Evolutionary conservation across 768 basidiomycete species (phyloP).

Genomic region (Hydnomerulius pinastri): DNA sequence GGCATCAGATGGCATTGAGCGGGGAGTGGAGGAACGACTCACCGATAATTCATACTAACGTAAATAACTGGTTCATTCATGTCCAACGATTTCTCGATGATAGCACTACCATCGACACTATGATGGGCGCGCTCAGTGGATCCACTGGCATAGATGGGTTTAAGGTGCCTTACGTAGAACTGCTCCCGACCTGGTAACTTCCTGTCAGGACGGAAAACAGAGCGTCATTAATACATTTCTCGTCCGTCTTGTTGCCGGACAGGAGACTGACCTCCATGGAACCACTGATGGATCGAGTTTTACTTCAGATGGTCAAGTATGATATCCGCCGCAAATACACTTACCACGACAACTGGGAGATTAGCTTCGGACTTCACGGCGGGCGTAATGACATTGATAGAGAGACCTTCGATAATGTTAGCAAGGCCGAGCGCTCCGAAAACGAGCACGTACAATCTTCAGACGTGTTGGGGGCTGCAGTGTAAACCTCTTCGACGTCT

Average conservation of each 20-base stretch:
- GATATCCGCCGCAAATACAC: not conserved
- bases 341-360: conserved; percentile 14
- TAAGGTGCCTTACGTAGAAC: conserved; percentile 4
- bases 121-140: not conserved
- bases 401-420: conserved; percentile 16
- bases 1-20: not conserved
- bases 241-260: not conserved
- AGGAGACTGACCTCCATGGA: conserved; percentile 42
- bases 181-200: conserved; percentile 13
- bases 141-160: not conserved
- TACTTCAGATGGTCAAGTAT: not conserved
- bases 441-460: conserved; percentile 44
- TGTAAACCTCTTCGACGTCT: conserved; percentile 36
- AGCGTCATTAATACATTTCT: not conserved
- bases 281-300: conserved; percentile 44
- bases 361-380: conserved; percentile 1
- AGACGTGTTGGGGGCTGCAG: conserved; percentile 32
- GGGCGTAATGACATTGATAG: conserved; percentile 15
- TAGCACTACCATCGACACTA: conserved; percentile 34
- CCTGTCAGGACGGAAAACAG: conserved; percentile 1
- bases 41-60: conserved; percentile 54
- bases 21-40: not conserved
- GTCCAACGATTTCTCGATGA: conserved; percentile 46
- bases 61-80: conserved; percentile 49
- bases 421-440: not conserved